A percentile compares a stretch with the other conserved stretches of the same genome.
phyloP scores from a whole-genome alignment of 2,329 filamentous ascomycete genomes.

The Pyrenochaeta sp. region DNA sequence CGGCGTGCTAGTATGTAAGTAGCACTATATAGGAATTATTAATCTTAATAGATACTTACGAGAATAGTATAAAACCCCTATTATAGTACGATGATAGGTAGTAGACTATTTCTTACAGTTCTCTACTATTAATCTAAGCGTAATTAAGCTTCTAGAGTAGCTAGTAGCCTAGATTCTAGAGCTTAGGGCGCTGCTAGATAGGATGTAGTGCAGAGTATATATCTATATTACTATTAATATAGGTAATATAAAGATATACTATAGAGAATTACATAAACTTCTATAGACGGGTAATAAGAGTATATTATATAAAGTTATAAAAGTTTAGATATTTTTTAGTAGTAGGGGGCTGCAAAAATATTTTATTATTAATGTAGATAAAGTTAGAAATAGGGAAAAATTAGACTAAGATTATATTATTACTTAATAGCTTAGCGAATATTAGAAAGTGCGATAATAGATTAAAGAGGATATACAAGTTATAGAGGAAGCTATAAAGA shows the following conservation, averaged over 20 bases:
- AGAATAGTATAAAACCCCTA: background rate
- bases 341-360: slow-evolving; percentile 6
- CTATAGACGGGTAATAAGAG: slow-evolving; percentile 4
- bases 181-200: background rate
- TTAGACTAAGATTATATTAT: background rate
- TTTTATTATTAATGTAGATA: slow-evolving; percentile 12
- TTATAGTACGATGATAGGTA: background rate
- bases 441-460: background rate
- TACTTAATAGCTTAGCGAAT: background rate
- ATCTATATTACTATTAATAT: background rate
- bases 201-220: background rate
- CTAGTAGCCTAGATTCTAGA: slow-evolving; percentile 1
- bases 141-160: slow-evolving; percentile 5
- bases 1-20: background rate
- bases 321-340: slow-evolving; percentile 13
- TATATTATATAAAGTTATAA: slow-evolving; percentile 5
- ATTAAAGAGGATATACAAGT: background rate
- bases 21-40: background rate
- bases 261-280: background rate
- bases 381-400: slow-evolving; percentile 6
- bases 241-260: slow-evolving; percentile 1
- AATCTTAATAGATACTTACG: background rate
- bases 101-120: background rate
- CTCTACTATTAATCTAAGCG: background rate
- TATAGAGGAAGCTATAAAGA: slow-evolving; percentile 8